Percentiles rank a stretch among this genome's conserved stretches.
Conservation (phyloP, 768 basidiomycete genomes). For the Auriculariales sp. region DNA sequence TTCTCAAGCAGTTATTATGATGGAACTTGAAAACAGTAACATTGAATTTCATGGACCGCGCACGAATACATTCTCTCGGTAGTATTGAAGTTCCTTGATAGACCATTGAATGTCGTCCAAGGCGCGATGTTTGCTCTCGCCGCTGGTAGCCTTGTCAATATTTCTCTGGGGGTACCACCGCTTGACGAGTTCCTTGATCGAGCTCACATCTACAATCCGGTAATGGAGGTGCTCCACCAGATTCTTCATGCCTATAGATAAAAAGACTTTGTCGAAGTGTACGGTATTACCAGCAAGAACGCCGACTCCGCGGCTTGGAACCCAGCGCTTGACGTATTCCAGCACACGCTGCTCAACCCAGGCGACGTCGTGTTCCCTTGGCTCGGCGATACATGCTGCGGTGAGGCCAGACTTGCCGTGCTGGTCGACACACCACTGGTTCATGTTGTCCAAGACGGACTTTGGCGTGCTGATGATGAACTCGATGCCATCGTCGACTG, state of each 20-base stretch:
- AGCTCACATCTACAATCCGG: constrained; percentile 67
- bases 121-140: neutral
- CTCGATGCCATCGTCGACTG: constrained; percentile 68
- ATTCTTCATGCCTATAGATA: constrained; percentile 67
- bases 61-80: too few relatives aligned
- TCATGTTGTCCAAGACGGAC: constrained; percentile 58
- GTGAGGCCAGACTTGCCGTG: constrained; percentile 81
- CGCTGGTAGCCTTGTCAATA: neutral
- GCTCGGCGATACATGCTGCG: constrained; percentile 59
- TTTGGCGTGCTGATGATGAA: constrained; percentile 67
- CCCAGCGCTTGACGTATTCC: constrained; percentile 72
- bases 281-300: constrained; percentile 83
- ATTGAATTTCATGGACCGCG: too few relatives aligned
- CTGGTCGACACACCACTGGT: constrained; percentile 73
- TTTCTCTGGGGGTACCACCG: neutral
- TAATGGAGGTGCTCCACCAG: constrained; percentile 71
- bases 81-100: too few relatives aligned
- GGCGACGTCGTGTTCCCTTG: constrained; percentile 42
- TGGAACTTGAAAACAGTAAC: too few relatives aligned
- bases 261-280: constrained; percentile 63
- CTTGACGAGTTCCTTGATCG: constrained; percentile 39
- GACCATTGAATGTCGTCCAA: neutral
- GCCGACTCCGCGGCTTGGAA: constrained; percentile 46
- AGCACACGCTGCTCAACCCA: constrained; percentile 48
- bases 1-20: too few relatives aligned